phyloP scores from a whole-genome alignment of 345 rosid species.

The Carallia brachiata region DNA sequence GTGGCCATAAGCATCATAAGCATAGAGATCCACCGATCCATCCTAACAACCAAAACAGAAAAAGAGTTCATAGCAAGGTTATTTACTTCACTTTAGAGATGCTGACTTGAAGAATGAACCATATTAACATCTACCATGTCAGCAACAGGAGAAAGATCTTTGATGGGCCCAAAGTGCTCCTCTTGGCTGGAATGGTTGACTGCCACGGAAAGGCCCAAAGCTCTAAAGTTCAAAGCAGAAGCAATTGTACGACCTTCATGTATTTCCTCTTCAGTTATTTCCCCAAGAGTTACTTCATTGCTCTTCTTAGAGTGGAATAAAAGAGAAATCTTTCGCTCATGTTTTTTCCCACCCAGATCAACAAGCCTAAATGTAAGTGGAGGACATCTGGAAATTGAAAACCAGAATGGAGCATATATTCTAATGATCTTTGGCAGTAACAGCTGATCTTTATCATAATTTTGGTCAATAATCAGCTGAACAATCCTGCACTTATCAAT shows the following conservation, averaged over 20 bases:
- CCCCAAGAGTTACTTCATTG: slow-evolving; percentile 41
- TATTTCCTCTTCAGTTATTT: slow-evolving; percentile 79
- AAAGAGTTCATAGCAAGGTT: slow-evolving; percentile 6
- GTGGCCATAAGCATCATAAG: slow-evolving; percentile 65
- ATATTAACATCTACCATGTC: slow-evolving; percentile 63
- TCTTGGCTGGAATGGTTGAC: slow-evolving; percentile 48
- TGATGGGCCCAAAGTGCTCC: slow-evolving; percentile 61
- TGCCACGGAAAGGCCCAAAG: slow-evolving; percentile 65
- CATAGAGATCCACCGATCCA: slow-evolving; percentile 85
- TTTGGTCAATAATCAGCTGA: slow-evolving; percentile 82
- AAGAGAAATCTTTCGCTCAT: slow-evolving; percentile 44
- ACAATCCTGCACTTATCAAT: slow-evolving; percentile 59
- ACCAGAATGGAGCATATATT: slow-evolving; percentile 91
- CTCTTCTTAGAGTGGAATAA: slow-evolving; percentile 52
- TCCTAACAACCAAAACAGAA: slow-evolving; percentile 48
- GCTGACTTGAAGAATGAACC: background rate
- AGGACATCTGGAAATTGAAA: slow-evolving; percentile 82
- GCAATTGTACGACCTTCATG: slow-evolving; percentile 85
- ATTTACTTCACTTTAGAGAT: background rate
- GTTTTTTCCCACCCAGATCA: slow-evolving; percentile 52
- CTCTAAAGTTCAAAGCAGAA: slow-evolving; percentile 79
- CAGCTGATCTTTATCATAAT: slow-evolving; percentile 57
- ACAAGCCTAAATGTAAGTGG: slow-evolving; percentile 65
- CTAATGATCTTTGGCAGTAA: slow-evolving; percentile 58
- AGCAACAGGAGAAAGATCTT: slow-evolving; percentile 84